Percentiles rank a stretch among this genome's conserved stretches.
phyloP scores from a whole-genome alignment of 768 basidiomycete genomes.

The Suillus tomentosus region DNA sequence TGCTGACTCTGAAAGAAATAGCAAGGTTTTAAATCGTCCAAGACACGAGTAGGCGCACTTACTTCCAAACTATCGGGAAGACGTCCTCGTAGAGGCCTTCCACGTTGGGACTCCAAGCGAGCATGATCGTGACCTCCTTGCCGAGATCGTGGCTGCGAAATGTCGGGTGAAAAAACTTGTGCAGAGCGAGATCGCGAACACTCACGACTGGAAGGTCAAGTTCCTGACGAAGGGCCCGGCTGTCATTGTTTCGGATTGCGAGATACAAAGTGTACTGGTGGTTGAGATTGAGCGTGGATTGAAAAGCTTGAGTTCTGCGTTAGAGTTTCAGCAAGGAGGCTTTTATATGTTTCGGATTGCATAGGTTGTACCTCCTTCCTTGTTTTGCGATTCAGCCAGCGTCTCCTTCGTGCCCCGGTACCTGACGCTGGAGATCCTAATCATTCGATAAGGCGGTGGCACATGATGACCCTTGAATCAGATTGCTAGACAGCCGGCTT shows the following conservation, averaged over 20 bases:
- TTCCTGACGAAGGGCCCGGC: background rate
- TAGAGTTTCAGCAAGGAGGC: background rate
- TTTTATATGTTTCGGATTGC: background rate
- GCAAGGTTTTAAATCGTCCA: background rate
- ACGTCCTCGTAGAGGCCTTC: background rate
- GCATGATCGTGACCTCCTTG: background rate
- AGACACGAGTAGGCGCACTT: background rate
- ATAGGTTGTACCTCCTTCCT: background rate
- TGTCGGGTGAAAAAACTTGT: background rate
- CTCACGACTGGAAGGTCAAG: background rate
- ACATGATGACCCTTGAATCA: background rate
- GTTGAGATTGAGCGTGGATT: background rate
- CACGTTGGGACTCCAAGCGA: background rate
- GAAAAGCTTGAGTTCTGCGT: background rate
- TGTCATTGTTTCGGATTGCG: background rate
- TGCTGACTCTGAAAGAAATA: background rate
- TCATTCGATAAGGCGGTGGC: background rate
- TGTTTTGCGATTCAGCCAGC: background rate
- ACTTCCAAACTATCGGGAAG: constrained; percentile 3
- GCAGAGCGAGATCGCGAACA: background rate
- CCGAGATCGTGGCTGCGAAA: background rate
- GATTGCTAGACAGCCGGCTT: background rate
- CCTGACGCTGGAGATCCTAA: background rate
- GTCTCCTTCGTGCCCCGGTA: background rate
- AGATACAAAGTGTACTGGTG: background rate